Conservation (phyloP, 768 basidiomycete species). For the Podaxis mareebaensis region DNA sequence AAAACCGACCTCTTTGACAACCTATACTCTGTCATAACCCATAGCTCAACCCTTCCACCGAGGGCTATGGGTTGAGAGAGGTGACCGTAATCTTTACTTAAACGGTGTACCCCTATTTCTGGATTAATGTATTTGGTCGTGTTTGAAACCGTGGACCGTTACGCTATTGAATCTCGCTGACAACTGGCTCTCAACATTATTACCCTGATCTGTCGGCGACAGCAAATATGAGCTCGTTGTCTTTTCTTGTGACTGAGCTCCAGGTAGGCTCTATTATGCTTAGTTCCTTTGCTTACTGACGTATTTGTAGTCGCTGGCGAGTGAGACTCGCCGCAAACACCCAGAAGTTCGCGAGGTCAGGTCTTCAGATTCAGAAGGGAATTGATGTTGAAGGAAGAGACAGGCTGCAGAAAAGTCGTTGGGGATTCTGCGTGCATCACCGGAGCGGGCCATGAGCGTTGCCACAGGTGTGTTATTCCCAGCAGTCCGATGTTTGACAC, state of each 20-base stretch:
- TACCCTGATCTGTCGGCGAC: neutral
- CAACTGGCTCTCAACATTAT: conserved; percentile 1
- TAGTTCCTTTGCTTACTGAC: neutral
- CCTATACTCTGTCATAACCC: no score
- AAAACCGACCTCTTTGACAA: no score
- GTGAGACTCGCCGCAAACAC: conserved; percentile 86
- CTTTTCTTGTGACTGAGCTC: conserved; percentile 72
- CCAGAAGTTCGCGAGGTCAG: conserved; percentile 90
- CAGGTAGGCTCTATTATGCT: conserved; percentile 34
- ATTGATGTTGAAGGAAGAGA: conserved; percentile 20
- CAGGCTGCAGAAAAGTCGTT: conserved; percentile 89
- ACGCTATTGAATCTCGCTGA: neutral
- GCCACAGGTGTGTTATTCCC: conserved; percentile 60
- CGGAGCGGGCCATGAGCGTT: conserved; percentile 75
- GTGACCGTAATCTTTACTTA: no score
- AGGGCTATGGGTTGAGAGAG: no score
- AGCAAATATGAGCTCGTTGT: conserved; percentile 61
- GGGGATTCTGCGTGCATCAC: conserved; percentile 75
- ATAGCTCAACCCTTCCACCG: no score
- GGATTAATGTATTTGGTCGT: conserved; percentile 9
- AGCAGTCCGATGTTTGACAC: neutral
- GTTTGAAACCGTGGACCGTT: neutral
- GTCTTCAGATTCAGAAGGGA: conserved; percentile 14
- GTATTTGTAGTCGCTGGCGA: conserved; percentile 67
- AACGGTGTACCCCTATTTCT: neutral